Conservation (phyloP, 345 rosid species). For the Eucalyptus curtisii region DNA sequence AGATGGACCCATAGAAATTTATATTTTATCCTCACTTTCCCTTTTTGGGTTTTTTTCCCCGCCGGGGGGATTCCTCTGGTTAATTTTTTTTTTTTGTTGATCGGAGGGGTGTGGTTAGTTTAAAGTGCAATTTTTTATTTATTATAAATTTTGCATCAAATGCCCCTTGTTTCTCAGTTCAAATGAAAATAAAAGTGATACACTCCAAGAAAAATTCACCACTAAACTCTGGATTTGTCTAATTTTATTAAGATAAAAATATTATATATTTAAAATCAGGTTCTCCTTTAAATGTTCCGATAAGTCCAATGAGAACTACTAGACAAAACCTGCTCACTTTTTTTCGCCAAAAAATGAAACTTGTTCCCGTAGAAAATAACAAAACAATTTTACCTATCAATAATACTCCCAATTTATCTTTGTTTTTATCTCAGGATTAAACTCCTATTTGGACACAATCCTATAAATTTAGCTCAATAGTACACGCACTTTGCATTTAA, state of each 20-base stretch:
- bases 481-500: background rate
- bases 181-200: background rate
- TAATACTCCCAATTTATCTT: background rate
- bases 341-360: background rate
- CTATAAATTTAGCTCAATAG: background rate
- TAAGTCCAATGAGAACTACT: background rate
- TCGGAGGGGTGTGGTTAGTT: background rate
- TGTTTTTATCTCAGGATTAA: too few species aligned
- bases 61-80: too few species aligned
- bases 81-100: too few species aligned
- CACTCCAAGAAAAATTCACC: background rate
- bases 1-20: background rate
- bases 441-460: background rate
- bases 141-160: background rate
- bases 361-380: background rate
- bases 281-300: background rate
- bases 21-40: background rate
- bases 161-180: background rate
- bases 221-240: background rate
- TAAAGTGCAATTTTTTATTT: background rate
- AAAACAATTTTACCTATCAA: background rate
- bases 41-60: too few species aligned
- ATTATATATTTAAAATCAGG: background rate
- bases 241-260: too few species aligned
- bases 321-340: background rate